Conservation (phyloP, 139 green algal genomes). For the Nannochloris sp. region DNA sequence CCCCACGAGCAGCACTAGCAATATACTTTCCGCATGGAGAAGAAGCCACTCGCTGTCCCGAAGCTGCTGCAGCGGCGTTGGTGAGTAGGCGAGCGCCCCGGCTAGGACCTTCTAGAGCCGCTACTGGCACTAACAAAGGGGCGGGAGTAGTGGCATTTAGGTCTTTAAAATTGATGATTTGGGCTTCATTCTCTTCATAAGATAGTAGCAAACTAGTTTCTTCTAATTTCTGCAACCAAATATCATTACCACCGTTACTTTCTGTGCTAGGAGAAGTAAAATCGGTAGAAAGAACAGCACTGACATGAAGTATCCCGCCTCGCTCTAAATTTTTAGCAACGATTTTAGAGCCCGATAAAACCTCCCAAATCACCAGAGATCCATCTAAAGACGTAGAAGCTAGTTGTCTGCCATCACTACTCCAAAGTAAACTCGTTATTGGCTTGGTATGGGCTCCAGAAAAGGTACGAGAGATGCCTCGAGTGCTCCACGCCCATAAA, state of each 20-base stretch:
- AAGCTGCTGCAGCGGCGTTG: background rate
- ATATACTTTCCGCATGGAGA: background rate
- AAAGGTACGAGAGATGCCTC: conserved; percentile 43
- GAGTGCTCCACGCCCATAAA: conserved; percentile 81
- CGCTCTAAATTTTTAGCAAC: background rate
- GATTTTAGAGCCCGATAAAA: conserved; percentile 21
- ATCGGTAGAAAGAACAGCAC: too few relatives aligned
- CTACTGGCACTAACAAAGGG: too few relatives aligned
- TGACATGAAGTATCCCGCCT: background rate
- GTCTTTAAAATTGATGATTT: background rate
- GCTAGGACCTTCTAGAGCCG: background rate
- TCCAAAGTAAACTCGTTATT: conserved; percentile 42
- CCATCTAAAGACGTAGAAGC: conserved; percentile 44
- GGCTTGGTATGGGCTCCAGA: conserved; percentile 24
- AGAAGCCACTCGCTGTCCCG: background rate
- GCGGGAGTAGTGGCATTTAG: background rate
- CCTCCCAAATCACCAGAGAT: conserved; percentile 54
- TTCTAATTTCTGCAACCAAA: too few relatives aligned
- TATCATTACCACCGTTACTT: too few relatives aligned
- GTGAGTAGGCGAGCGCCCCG: background rate
- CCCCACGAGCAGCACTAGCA: background rate
- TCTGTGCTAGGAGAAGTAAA: too few relatives aligned
- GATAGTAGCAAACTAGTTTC: background rate
- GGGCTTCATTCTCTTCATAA: background rate
- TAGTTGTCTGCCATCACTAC: conserved; percentile 50